These are phyloP conservation scores for Aspergillus carbonarius DNA, from an alignment of 2,329 filamentous ascomycete genomes.

Conservation along the genomic window DNA sequence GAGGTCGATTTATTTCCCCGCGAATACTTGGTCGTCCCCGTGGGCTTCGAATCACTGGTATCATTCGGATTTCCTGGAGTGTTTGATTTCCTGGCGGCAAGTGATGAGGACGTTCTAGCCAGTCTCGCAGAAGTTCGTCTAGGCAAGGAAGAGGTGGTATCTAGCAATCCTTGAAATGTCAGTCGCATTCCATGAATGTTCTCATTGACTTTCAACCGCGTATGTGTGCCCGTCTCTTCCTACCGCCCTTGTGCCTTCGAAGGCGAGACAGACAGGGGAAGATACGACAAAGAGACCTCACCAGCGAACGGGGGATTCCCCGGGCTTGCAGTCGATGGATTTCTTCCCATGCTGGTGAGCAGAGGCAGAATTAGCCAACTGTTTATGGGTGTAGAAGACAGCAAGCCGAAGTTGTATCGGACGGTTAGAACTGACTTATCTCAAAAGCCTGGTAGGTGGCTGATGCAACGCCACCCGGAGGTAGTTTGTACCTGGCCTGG, in stretches of 20 bases:
- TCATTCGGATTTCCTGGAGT: constrained; percentile 13
- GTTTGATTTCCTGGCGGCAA: not conserved
- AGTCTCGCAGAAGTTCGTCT: constrained; percentile 28
- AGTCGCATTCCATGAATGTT: not conserved
- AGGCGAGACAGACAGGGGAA: not conserved
- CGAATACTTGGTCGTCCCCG: not conserved
- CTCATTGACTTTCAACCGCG: not conserved
- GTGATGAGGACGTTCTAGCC: constrained; percentile 13
- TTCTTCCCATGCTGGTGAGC: constrained; percentile 14
- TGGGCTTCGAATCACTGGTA: not conserved
- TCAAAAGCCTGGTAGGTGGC: not conserved
- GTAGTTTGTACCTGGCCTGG: not conserved
- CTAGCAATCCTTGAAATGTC: not conserved
- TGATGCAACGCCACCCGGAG: not conserved
- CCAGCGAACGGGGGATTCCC: constrained; percentile 1
- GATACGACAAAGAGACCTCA: not conserved
- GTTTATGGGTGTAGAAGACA: not conserved
- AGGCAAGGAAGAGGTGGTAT: constrained; percentile 5
- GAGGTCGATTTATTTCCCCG: not conserved
- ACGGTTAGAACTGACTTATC: not conserved
- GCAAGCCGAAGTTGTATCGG: not conserved
- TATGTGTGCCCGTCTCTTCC: not conserved
- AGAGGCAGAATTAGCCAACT: not conserved
- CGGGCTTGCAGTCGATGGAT: constrained; percentile 6
- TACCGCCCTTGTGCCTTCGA: not conserved